Percentiles rank a stretch among this genome's conserved stretches.
These are phyloP conservation scores for Claviceps maximensis DNA, from an alignment of 2,329 filamentous ascomycete genomes.

Conservation along the genomic window DNA sequence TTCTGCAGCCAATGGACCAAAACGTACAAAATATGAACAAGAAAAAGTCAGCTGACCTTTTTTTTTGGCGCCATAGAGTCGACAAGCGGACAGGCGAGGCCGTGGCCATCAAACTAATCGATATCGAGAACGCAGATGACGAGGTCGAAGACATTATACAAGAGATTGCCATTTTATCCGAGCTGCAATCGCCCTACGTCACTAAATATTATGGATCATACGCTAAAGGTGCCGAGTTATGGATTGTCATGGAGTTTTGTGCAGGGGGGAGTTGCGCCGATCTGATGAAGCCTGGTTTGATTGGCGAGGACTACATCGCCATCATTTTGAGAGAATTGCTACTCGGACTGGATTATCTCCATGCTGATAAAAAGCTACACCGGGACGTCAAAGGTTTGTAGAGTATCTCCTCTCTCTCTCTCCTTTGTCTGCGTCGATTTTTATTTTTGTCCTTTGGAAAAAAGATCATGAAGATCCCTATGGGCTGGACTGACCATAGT, in stretches of 20 bases:
- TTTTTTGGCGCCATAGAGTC: constrained; percentile 41
- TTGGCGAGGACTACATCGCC: constrained; percentile 90
- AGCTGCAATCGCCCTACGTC: constrained; percentile 89
- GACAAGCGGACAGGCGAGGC: constrained; percentile 87
- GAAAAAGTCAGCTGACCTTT: not conserved
- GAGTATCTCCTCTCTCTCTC: not conserved
- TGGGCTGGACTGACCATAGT: not conserved
- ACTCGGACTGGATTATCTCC: constrained; percentile 81
- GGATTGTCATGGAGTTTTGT: constrained; percentile 99
- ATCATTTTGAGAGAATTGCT: constrained; percentile 88
- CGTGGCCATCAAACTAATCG: constrained; percentile 96
- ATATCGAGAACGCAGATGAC: constrained; percentile 97
- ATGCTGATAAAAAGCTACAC: constrained; percentile 91
- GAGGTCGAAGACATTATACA: constrained; percentile 99
- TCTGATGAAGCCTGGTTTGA: constrained; percentile 82
- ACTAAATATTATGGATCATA: constrained; percentile 98
- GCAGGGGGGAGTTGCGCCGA: constrained; percentile 93
- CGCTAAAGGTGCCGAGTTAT: constrained; percentile 87
- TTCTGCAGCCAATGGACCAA: not conserved
- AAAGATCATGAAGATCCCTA: not conserved
- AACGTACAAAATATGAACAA: not conserved
- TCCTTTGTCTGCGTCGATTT: no score
- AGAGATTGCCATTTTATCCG: constrained; percentile 93
- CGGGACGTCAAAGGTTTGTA: constrained; percentile 80
- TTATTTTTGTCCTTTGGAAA: not conserved